Evolutionary conservation across 768 basidiomycete genomes (phyloP).

Genomic region (Filobasidium floriforme): DNA sequence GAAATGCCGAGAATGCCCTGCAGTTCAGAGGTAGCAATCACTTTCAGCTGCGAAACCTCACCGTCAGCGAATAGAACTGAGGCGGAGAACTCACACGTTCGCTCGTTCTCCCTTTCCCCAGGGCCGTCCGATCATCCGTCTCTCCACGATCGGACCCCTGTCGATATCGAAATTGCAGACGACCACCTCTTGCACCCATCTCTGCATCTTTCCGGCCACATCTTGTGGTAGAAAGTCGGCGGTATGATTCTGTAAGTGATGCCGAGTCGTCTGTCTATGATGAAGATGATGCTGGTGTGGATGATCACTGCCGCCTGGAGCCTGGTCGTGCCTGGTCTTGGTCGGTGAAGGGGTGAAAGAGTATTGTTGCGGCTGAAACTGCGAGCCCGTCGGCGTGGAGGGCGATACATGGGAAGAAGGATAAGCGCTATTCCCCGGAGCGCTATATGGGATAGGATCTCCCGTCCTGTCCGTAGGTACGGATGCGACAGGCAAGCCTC

Average conservation of each 20-base stretch:
- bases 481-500: not conserved
- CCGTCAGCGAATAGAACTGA: too few species aligned
- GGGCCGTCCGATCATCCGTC: slow-evolving; percentile 60
- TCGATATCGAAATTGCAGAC: slow-evolving; percentile 74
- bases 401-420: not conserved
- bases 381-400: not conserved
- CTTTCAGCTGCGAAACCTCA: too few species aligned
- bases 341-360: slow-evolving; percentile 8
- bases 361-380: not conserved
- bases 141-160: slow-evolving; percentile 67
- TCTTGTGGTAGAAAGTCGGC: slow-evolving; percentile 5
- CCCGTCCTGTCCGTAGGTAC: not conserved
- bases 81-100: slow-evolving; percentile 65
- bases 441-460: not conserved
- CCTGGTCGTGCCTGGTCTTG: not conserved
- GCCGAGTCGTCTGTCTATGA: not conserved
- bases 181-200: slow-evolving; percentile 45
- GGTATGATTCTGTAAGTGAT: slow-evolving; percentile 3
- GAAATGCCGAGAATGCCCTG: slow-evolving; percentile 87
- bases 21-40: too few species aligned
- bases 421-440: not conserved
- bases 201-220: slow-evolving; percentile 25
- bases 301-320: not conserved
- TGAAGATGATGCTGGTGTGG: not conserved
- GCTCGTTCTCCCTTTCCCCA: slow-evolving; percentile 63